Conservation (phyloP, 78 protist species). For the Planoprotostelium fungivorum region DNA sequence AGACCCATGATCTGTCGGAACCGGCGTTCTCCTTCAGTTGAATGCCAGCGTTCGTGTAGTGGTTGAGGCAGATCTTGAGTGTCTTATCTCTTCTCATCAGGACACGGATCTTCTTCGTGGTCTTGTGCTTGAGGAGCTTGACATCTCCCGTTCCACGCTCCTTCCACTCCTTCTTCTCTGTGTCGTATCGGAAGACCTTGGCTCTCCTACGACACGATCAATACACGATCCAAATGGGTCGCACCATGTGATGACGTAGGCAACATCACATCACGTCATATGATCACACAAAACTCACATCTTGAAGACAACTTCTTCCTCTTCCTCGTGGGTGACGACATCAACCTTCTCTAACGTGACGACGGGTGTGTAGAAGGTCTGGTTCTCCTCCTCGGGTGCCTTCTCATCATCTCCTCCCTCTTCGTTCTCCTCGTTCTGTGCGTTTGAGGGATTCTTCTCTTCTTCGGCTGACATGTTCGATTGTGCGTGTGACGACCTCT, state of each 20-base stretch:
- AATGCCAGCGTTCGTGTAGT: slow-evolving; percentile 17
- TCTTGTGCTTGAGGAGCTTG: slow-evolving; percentile 78
- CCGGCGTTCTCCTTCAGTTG: slow-evolving; percentile 35
- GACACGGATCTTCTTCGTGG: slow-evolving; percentile 65
- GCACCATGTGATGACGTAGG: neutral
- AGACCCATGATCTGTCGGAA: slow-evolving; percentile 65
- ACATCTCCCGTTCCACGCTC: slow-evolving; percentile 89
- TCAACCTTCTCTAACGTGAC: slow-evolving; percentile 12
- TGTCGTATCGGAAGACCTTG: slow-evolving; percentile 70
- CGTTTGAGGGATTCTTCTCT: neutral
- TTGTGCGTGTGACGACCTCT: neutral
- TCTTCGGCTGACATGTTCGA: neutral
- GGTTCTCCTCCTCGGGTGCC: neutral
- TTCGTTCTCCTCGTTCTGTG: neutral
- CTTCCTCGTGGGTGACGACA: slow-evolving; percentile 33
- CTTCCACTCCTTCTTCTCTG: slow-evolving; percentile 74
- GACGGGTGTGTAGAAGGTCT: neutral
- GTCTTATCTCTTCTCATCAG: slow-evolving; percentile 92
- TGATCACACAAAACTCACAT: slow-evolving; percentile 3
- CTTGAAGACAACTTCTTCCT: slow-evolving; percentile 33
- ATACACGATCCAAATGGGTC: neutral
- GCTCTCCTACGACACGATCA: slow-evolving; percentile 57
- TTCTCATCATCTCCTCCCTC: slow-evolving; percentile 1
- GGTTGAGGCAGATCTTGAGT: slow-evolving; percentile 89
- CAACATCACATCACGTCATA: neutral